Base-by-base conservation (phyloP, 768 basidiomycete genomes). In the Tricholomella constricta region DNA sequence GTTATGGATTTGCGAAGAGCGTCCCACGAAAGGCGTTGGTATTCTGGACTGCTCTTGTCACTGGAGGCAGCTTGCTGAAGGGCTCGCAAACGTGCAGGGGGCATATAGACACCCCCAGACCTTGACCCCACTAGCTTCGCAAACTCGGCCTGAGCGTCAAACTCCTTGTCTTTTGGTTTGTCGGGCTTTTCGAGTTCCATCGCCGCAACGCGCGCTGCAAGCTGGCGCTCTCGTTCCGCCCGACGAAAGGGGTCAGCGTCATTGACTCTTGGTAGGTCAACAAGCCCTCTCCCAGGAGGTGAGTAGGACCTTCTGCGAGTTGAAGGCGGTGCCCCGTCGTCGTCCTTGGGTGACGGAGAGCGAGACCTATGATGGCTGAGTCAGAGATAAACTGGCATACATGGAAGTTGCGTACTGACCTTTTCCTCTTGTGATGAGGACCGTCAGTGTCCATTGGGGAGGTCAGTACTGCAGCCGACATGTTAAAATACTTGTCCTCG, bases 1-100 rank as follows among this genome's bases (percentile, higher is more conserved):
- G 97, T 98, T 64, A 99, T 90, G 45, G 89, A 91, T 73, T 99
- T 99, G 66, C 95, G 86, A 54, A 99, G 74, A 2, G 97, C 97
- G 65, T 99, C 97, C 97, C 97, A 99, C 9, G 93, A 91, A 54
- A 99, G 73, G 9, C 97, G 82, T 71, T 99, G 97, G 71, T 90
- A 98, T 72, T 97, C 95, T 17, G 86, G 63, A 54, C 89, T 89
- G 42, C 78, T 76, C 74, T 95, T 95, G 77, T 97, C 92, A 56
- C 79, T 72, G 6, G 83, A 72, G 7, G 93, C 92, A 26, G 88
- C 90, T 38, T 83, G 87, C 62, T 95, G 94, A 70, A 99, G 79
- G 0, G 94, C 94, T 41, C 94, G 82, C 34, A 98, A 76, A 22
- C 95, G 84, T 32, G 94, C 95, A 12, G 97, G 97, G 1, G 97